phyloP scores from a whole-genome alignment of 192 early-diverging fungal genomes.

The Funneliformis mosseae region DNA sequence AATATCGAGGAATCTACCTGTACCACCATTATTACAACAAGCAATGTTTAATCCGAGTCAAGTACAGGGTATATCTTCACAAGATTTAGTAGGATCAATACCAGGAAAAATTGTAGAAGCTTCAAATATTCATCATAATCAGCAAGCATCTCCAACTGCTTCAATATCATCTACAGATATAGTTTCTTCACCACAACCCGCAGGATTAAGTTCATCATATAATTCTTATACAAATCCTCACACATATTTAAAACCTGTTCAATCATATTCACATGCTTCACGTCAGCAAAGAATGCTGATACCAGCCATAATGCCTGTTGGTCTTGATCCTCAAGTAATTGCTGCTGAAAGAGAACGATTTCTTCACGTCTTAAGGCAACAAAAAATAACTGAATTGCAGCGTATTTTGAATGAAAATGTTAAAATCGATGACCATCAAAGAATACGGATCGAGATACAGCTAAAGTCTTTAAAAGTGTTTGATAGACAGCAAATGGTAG shows the following conservation, averaged over 20 bases:
- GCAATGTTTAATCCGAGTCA: slow-evolving; percentile 62
- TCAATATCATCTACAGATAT: neutral
- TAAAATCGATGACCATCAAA: too few relatives aligned
- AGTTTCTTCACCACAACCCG: slow-evolving; percentile 36
- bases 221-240: slow-evolving; percentile 61
- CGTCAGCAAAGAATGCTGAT: slow-evolving; percentile 73
- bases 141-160: slow-evolving; percentile 23
- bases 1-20: slow-evolving; percentile 75
- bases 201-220: slow-evolving; percentile 46
- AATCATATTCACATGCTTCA: slow-evolving; percentile 50
- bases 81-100: slow-evolving; percentile 48
- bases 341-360: slow-evolving; percentile 76
- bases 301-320: slow-evolving; percentile 72
- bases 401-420: too few relatives aligned
- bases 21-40: slow-evolving; percentile 72
- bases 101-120: slow-evolving; percentile 59
- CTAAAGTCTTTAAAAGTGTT: neutral
- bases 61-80: slow-evolving; percentile 43
- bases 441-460: too few relatives aligned
- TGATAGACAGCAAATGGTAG: slow-evolving; percentile 50
- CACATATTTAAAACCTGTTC: slow-evolving; percentile 57
- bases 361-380: slow-evolving; percentile 64
- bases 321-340: slow-evolving; percentile 79
- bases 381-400: slow-evolving; percentile 63
- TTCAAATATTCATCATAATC: slow-evolving; percentile 42